Conservation (phyloP, 805 yeast species). For the Diddensiella caesifluorescens region DNA sequence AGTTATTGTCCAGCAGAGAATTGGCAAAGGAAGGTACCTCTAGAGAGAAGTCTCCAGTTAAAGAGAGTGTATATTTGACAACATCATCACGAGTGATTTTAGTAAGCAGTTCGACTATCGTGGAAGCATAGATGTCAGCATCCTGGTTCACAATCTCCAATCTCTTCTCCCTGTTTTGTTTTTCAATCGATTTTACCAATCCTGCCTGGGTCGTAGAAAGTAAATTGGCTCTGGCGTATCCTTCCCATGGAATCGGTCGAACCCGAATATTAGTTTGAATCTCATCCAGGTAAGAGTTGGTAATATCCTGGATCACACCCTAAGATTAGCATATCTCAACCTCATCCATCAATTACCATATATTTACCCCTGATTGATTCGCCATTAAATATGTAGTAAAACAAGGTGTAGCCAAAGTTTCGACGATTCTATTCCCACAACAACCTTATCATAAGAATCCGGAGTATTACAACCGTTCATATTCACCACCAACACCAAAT, state of each 20-base stretch:
- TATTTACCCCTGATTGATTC: neutral
- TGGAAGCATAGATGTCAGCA: conserved; percentile 48
- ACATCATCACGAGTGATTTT: conserved; percentile 57
- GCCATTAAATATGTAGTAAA: too few relatives aligned
- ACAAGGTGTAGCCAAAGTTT: too few relatives aligned
- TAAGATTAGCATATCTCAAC: too few relatives aligned
- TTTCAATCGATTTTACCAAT: conserved; percentile 48
- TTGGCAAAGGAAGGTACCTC: conserved; percentile 27
- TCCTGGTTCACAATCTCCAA: conserved; percentile 32
- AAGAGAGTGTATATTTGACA: conserved; percentile 56
- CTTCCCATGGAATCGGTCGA: conserved; percentile 89
- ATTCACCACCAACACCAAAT: too few relatives aligned
- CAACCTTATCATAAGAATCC: too few relatives aligned
- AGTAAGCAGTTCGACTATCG: conserved; percentile 50
- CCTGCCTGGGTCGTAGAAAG: conserved; percentile 65
- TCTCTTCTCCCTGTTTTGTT: conserved; percentile 34
- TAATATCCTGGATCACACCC: conserved; percentile 12
- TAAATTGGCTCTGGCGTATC: conserved; percentile 68
- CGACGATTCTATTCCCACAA: too few relatives aligned
- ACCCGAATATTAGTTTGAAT: conserved; percentile 56
- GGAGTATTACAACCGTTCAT: too few relatives aligned
- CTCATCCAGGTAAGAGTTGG: conserved; percentile 31
- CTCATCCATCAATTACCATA: too few relatives aligned
- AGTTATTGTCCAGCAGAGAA: conserved; percentile 41
- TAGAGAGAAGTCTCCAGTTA: conserved; percentile 49